Conservation (phyloP, 257 asterid species). For the Jacaranda mimosifolia region DNA sequence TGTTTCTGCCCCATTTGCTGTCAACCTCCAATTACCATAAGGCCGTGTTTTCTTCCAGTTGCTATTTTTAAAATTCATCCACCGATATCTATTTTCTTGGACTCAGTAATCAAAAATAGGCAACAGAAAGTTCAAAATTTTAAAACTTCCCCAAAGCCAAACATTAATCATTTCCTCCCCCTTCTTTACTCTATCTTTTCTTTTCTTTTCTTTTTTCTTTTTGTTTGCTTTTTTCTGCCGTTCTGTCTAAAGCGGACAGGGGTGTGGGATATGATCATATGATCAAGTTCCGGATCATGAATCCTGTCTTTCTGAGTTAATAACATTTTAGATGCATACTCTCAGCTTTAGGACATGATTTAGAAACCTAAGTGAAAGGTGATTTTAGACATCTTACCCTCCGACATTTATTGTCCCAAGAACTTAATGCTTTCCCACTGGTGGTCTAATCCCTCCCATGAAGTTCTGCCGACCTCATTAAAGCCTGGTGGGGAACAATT, state of each 20-base stretch:
- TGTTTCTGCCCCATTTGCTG: background rate
- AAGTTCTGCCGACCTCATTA: conserved; percentile 43
- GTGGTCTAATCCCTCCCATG: conserved; percentile 12
- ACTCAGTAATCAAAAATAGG: no score
- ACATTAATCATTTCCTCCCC: background rate
- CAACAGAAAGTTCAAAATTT: background rate
- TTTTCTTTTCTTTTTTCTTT: background rate
- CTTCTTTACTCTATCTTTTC: background rate
- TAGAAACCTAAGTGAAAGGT: conserved; percentile 26
- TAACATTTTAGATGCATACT: background rate
- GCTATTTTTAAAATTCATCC: no score
- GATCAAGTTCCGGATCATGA: conserved; percentile 3
- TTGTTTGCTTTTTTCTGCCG: conserved; percentile 7
- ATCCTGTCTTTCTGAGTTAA: background rate
- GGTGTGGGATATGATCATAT: background rate
- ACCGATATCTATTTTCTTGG: no score
- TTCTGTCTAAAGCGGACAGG: background rate
- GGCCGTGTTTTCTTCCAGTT: no score
- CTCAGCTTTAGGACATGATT: background rate
- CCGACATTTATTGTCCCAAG: conserved; percentile 20
- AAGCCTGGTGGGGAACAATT: conserved; percentile 13
- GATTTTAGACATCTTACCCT: conserved; percentile 20
- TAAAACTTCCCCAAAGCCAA: background rate
- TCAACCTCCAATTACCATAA: background rate
- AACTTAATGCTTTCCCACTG: conserved; percentile 24